Base-by-base conservation (phyloP, 768 basidiomycete species). In the Clavaria fumosa region DNA sequence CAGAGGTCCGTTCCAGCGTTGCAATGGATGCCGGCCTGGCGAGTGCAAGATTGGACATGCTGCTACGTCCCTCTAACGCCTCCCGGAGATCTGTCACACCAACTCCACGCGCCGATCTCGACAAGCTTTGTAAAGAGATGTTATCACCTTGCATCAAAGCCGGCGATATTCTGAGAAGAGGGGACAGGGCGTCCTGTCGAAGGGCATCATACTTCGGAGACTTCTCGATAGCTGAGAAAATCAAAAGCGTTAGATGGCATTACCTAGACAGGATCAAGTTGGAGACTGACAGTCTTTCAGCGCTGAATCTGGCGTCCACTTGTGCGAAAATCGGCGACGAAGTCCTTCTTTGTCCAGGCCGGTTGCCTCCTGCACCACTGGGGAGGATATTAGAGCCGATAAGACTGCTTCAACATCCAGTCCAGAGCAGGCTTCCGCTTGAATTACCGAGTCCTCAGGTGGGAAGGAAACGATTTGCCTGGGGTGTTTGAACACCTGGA, bases 101-200 rank as follows among this genome's bases (percentile, higher is more conserved):
- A 11, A 93, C 75, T 0, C 79, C 78, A 41, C 79, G 70, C 2
- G 72, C 72, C 3, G 83, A 81, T 39, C 83, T 70, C 14, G 80
- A 70, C 40, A 93, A 58, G 50, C 84, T 88, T 52, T 84, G 82
- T 39, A 88, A 63, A 4, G 90, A 93, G 23, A 85, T 63, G 53
- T 93, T 93, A 48, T 90, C 83, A 37, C 84, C 82, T 46, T 83
- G 78, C 84, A 90, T 93, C 43, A 93, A 61, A 11, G 79, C 76
- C 23, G 84, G 84, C 4, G 84, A 80, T 23, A 89, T 72, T 51
- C 75, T 83, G 37, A 85, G 67, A 30, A 88, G 66, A 2, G 82
- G 78, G 2, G 80, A 73, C 27, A 78, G 59, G 10, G 74, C 74
- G 46, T 86, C 81, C 39, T 70, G 70, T 17, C 78, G 66, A 14